Evolutionary conservation across 176 grass and related monocot species (phyloP), one percentile per base, ranked within the genome.

Genomic region (Areca catechu): DNA sequence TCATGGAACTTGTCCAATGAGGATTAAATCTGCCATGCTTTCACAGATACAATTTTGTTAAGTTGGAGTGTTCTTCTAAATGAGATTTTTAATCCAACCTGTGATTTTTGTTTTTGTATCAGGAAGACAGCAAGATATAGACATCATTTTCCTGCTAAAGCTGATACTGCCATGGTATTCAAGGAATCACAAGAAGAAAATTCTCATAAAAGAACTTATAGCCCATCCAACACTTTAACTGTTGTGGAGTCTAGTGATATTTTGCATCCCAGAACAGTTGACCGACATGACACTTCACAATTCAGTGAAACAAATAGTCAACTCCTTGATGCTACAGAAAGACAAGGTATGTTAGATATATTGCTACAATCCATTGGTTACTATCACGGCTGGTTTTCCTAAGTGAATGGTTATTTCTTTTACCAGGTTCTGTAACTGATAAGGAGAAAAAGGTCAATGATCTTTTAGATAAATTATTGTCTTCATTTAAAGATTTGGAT

Each of bases 331-430:
- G 66, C 16, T 37, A 67, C 67, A 21, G 63, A 24, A 24, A 62
- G 22, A 84, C 16, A 81, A 78, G 86, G 86, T 89, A 72, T 64
- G 43, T 15, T 48, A 9, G 7, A 25, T 48, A 51, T 20, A 22
- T 72, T 71, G 52, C 49, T 29, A 63, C 50, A 48, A 47, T 5
- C 59, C 10, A 34, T 68, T 48, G 65, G 24, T 50, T 29, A 59
- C 49, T 58, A 52, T 60, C 3, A 68, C 51, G 10, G 34, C 34
- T n/a, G 58, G 63, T 49, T 22, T 29, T 47, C 75, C 71, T 34
- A 3, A 27, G 58, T 77, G 25, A 60, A 20, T 24, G 28, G 49
- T 69, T 24, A 68, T 63, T n/a, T 49, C 23, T 57, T 65, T 12
- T 57, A 66, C 71, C 34, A 85, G 81, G 49, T 61, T 78, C 70